Conservation (phyloP, 345 rosid species). For the Syzygium oleosum region DNA sequence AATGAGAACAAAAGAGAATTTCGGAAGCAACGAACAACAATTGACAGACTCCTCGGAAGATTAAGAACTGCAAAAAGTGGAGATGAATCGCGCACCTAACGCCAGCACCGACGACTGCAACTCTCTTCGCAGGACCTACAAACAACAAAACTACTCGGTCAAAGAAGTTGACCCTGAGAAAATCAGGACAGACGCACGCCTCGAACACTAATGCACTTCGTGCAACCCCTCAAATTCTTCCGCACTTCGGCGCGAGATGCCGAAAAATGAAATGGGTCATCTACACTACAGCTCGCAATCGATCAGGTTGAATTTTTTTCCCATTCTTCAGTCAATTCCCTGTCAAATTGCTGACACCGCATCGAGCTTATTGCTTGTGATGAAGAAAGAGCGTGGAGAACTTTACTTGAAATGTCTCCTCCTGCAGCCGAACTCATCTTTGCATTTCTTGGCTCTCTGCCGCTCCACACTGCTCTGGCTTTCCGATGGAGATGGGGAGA, state of each 20-base stretch:
- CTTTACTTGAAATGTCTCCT: not conserved
- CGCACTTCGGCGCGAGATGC: not conserved
- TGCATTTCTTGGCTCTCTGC: not conserved
- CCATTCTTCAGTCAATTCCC: not conserved
- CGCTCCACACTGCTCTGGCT: not conserved
- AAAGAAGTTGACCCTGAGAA: not conserved
- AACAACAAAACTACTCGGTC: not conserved
- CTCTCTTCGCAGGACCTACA: constrained; percentile 43
- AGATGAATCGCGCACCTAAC: constrained; percentile 40
- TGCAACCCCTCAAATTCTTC: not conserved
- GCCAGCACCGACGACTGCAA: constrained; percentile 84
- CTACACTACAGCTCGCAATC: not conserved
- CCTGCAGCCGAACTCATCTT: not conserved
- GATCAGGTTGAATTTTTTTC: not conserved
- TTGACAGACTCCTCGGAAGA: not conserved
- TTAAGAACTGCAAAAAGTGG: not conserved
- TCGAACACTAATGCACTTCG: not conserved
- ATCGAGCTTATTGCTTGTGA: not conserved
- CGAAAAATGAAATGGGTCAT: not conserved
- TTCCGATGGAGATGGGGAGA: not conserved
- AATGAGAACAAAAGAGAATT: no score
- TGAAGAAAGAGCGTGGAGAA: not conserved
- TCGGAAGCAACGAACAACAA: no score
- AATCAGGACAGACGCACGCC: not conserved
- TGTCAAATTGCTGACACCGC: not conserved